Evolutionary conservation across 2,329 filamentous ascomycete genomes (phyloP), one percentile per base, ranked within the genome.

Genomic region (Aureobasidium mangrovei): DNA sequence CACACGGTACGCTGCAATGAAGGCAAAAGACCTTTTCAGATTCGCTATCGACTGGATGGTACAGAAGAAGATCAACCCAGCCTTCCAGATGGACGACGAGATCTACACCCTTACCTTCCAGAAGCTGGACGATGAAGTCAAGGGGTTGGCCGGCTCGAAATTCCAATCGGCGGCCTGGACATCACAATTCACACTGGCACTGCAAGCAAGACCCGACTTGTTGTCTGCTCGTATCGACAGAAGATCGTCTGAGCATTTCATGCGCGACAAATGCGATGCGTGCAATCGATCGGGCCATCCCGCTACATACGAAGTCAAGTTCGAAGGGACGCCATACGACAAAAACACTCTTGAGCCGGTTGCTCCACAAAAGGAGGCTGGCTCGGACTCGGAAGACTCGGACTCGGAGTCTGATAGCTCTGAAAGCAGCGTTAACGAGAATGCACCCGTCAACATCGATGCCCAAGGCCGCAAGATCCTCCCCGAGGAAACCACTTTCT

Each of bases 41-140:
- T 82, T 84, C 61, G 84, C 81, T 0, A 75, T 91, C 2, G 85
- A 89, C 64, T 91, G 86, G 86, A 84, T 91, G 70, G 83, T 91
- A 2, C 85, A 89, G 62, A 86, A 86, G 64, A 84, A 85, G 61
- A 76, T 93, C 48, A 85, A 90, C 60, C 86, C 86, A 0, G 80
- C 75, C 0, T 91, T 90, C 62, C 71, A 78, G 8, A 76, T 77
- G 18, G 70, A 78, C 4, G 80, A 87, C 57, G 74, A 79, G 6
- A 71, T 89, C 9, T 93, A 89, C 66, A 63, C 70, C 9, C 74
- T 86, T 28, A 82, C 86, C 0, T 90, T 89, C 72, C 71, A 72
- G 46, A 88, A 88, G 63, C 73, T 91, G 0, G 79, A 88, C 59
- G 81, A 86, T 59, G 85, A 90, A 64, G 80, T 87, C 10, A 75